Percentiles rank a stretch among this genome's conserved stretches.
These are phyloP conservation scores for Globisporangium nagaii DNA, from an alignment of 352 stramenopile genomes.

Conservation along the genomic window DNA sequence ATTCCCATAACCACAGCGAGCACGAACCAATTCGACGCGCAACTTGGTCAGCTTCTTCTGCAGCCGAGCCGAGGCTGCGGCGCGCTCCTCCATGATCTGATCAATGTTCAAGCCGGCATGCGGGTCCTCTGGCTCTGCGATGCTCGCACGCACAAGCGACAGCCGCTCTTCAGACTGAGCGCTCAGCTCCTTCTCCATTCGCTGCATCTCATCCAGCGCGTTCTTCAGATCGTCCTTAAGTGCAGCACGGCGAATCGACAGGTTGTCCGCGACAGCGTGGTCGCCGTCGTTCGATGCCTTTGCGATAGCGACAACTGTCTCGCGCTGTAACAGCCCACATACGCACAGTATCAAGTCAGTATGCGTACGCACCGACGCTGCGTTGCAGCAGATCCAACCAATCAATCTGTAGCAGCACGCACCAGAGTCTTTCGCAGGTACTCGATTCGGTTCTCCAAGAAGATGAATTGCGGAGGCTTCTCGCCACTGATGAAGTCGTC, in stretches of 20 bases:
- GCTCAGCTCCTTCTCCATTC: constrained; percentile 60
- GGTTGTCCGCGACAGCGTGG: constrained; percentile 44
- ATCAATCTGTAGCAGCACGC: constrained; percentile 2
- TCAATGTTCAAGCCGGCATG: constrained; percentile 34
- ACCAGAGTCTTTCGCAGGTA: constrained; percentile 64
- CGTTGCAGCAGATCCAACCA: neutral
- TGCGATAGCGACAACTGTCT: constrained; percentile 55
- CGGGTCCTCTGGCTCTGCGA: constrained; percentile 6
- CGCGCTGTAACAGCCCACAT: constrained; percentile 19
- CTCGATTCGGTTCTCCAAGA: constrained; percentile 70
- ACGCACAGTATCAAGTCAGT: neutral
- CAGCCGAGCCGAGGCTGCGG: constrained; percentile 26
- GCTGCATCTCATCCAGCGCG: constrained; percentile 64
- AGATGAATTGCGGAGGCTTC: constrained; percentile 71
- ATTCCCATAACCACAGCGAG: neutral
- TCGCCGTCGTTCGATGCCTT: constrained; percentile 50
- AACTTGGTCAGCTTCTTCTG: constrained; percentile 44
- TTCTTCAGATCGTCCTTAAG: constrained; percentile 68
- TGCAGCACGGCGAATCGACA: constrained; percentile 54
- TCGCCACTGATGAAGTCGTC: constrained; percentile 78
- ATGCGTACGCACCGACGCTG: neutral
- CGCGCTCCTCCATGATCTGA: constrained; percentile 36
- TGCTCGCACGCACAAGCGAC: constrained; percentile 22
- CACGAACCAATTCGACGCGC: constrained; percentile 29
- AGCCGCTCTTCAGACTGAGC: constrained; percentile 11